Base-by-base conservation (phyloP, 192 early-diverging fungal genomes). In the Powellomyces hirtus region DNA sequence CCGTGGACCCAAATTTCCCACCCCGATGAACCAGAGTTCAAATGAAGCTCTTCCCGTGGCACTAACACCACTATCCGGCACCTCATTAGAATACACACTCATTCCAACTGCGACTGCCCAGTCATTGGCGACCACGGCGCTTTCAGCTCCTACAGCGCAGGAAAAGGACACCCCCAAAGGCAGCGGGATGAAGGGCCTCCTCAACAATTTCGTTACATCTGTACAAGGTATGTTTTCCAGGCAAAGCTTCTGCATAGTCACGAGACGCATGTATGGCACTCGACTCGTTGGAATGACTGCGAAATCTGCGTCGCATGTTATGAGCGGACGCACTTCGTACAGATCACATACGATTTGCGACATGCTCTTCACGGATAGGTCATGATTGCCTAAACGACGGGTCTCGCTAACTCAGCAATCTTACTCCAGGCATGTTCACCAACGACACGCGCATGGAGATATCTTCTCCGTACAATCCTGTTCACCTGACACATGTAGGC, bases 401-500 rank as follows among this genome's bases (percentile, higher is more conserved):
- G n/a, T n/a, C n/a, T n/a, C n/a, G n/a, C n/a, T n/a, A n/a, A n/a
- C n/a, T n/a, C n/a, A n/a, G n/a, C n/a, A n/a, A n/a, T n/a, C n/a
- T n/a, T n/a, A n/a, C n/a, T 49, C 4, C 37, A 71, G 70, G 70
- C 26, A 72, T 72, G 62, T 72, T 72, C 38, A 38, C 62, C 4
- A 42, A 65, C 24, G 62, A 72, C 22, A 59, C 49, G 1, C 26
- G 63, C 51, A 71, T 71, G 31, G 77, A 79, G n/a, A 97, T 98
- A 62, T 95, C 93, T 16, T 86, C 86, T 26, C 97, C 97, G 2
- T 98, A 93, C 79, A 97, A 97, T 72, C 90, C 97, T 18, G 90
- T 96, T 38, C 97, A 98, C 79, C 83, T 98, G 44, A 97, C 95
- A 24, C 97, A 98, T 75, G 97, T 98, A 49, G 97, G 97, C 6